These are phyloP conservation scores for Aspergillus homomorphus DNA, from an alignment of 495 filamentous ascomycete species.

Conservation along the genomic window DNA sequence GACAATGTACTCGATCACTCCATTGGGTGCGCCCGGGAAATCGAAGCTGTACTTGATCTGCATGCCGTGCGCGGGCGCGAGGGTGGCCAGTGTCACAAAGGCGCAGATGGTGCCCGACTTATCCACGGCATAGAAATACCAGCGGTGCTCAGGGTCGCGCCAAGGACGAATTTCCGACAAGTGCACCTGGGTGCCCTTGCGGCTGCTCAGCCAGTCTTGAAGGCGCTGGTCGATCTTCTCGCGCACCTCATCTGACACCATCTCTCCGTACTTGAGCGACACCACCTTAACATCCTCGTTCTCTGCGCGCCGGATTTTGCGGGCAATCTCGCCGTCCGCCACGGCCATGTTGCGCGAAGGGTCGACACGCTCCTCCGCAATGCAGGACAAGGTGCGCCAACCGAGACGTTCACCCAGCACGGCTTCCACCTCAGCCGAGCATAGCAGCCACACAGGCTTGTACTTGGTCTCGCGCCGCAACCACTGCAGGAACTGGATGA, in stretches of 20 bases:
- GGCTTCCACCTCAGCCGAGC: constrained; percentile 64
- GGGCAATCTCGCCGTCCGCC: constrained; percentile 57
- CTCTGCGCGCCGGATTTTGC: constrained; percentile 74
- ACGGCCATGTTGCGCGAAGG: constrained; percentile 53
- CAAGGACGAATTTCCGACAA: constrained; percentile 81
- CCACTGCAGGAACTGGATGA: constrained; percentile 67
- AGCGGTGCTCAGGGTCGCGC: constrained; percentile 72
- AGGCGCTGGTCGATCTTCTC: constrained; percentile 66
- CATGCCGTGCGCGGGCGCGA: constrained; percentile 72
- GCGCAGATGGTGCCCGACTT: constrained; percentile 65
- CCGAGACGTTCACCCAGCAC: constrained; percentile 71
- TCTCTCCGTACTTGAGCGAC: constrained; percentile 58
- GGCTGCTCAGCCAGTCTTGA: constrained; percentile 70
- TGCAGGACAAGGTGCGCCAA: constrained; percentile 80
- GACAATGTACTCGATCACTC: constrained; percentile 76
- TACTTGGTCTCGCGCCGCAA: constrained; percentile 67
- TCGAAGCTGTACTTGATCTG: constrained; percentile 88
- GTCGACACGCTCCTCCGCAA: constrained; percentile 79
- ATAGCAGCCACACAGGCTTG: constrained; percentile 80
- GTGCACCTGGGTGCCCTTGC: constrained; percentile 81
- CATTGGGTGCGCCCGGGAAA: constrained; percentile 74
- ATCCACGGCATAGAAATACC: constrained; percentile 74
- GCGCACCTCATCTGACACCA: constrained; percentile 59
- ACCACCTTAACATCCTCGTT: constrained; percentile 72
- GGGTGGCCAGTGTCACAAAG: constrained; percentile 69